Base-by-base conservation (phyloP, 371 early-diverging fungal genomes). In the Mucor racemosus region DNA sequence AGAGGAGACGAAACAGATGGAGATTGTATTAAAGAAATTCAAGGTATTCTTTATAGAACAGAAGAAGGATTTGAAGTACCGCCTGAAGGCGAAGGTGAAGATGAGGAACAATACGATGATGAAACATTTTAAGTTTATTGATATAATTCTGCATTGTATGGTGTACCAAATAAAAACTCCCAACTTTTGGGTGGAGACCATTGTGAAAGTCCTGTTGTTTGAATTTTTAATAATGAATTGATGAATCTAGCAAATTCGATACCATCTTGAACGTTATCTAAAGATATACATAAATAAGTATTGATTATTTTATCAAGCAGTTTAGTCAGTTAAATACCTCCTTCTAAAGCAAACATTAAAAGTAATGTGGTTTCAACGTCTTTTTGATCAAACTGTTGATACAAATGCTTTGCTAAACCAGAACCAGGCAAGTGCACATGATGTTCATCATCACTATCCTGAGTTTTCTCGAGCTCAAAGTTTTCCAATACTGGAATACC, bases 11-110 rank as follows among this genome's bases (percentile, higher is more conserved):
- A 66, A 13, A 61, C 61, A 15, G 63, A 70, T n/a, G 70, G 75
- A 54, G 26, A 62, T 17, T 21, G 73, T 92, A 40, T 77, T 91
- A 60, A 90, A 89, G 77, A 88, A 91, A 89, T 97, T 71, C 94
- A 94, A 74, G 78, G 75, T 26, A 89, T 94, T 66, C 85, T 95
- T 70, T 95, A 95, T 73, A 91, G 87, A 78, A 95, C 96, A 54
- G 97, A 96, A 69, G 84, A 80, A 40, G 84, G 84, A 33, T 80
- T 84, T 58, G 79, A 78, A 60, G 77, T 77, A 11, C 81, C 79
- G 53, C 77, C 76, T 15, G 79, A 79, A 60, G 75, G 71, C 33
- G 84, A 78, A 63, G 66, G 35, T 13, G 54, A 10, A 10, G 36
- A 14, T 9, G 75, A 77, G 19, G 74, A 73, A 9, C 75, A 76